A percentile compares a stretch with the other conserved stretches of the same genome.
Evolutionary conservation across 495 filamentous ascomycete genomes (phyloP).

Genomic region (Neurospora sp.): DNA sequence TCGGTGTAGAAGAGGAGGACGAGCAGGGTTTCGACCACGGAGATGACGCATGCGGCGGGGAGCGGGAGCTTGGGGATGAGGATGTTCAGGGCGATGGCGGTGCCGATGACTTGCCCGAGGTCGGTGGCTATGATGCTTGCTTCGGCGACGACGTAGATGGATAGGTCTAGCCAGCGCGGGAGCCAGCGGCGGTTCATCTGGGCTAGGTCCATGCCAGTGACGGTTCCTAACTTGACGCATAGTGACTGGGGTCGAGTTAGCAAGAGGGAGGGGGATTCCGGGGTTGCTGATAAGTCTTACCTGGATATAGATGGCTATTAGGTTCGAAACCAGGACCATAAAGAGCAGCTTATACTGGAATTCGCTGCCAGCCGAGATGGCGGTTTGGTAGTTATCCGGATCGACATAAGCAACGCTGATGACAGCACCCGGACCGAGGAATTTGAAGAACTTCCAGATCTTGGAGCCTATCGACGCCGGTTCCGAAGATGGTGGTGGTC

Average conservation of each 20-base stretch:
- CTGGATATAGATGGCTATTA: constrained; percentile 24
- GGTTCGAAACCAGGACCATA: constrained; percentile 21
- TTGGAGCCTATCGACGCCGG: neutral
- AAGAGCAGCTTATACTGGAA: constrained; percentile 23
- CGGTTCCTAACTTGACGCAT: constrained; percentile 22
- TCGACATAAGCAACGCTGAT: constrained; percentile 20
- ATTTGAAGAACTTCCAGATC: constrained; percentile 10
- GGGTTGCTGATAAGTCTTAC: neutral
- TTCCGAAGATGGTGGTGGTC: neutral
- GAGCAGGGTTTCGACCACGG: constrained; percentile 8
- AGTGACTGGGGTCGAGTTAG: constrained; percentile 10
- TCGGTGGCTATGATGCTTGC: constrained; percentile 22
- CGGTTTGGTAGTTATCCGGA: constrained; percentile 25
- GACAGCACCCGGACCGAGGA: constrained; percentile 13
- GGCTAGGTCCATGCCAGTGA: constrained; percentile 20
- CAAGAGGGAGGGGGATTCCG: neutral
- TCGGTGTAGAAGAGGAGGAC: constrained; percentile 12
- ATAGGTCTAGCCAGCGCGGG: constrained; percentile 21
- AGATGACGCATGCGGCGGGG: constrained; percentile 9
- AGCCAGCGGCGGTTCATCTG: constrained; percentile 17
- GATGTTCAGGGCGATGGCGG: constrained; percentile 13
- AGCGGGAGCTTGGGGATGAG: constrained; percentile 10
- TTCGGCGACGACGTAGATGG: constrained; percentile 21
- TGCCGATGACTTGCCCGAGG: constrained; percentile 14
- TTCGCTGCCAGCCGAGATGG: constrained; percentile 18